Base-by-base conservation (phyloP, 768 basidiomycete species). In the Amanita phalloides region DNA sequence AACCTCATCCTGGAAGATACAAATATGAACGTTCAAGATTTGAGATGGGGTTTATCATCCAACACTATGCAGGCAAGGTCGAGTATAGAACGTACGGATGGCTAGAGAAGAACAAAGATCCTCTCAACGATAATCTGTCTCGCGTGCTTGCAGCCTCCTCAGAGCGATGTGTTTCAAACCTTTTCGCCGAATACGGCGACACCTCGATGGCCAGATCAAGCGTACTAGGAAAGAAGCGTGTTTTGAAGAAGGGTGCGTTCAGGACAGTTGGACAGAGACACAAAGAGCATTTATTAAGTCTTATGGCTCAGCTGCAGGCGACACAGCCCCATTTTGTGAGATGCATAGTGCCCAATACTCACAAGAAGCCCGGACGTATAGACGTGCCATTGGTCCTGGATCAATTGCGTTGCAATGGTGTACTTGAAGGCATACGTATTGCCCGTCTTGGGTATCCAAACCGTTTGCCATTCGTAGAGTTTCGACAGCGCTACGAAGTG, bases 31-130 rank as follows among this genome's bases (percentile, higher is more conserved):
- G 91, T 0, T 76, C 90, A 3, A 75, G 93, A 6, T 94, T 97
- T 62, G 86, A 90, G 28, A 90, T 92, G 61, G 93, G 94, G 3
- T 99, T 99, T 72, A 81, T 92, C 58, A 79, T 99, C 47, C 82
- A 90, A 55, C 96, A 99, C 63, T 98, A 98, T 61, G 96, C 96
- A 1, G 96, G 93, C 30, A 87, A 82, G 58, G 96, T 99, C 60
- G 94, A 98, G 60, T 99, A 99, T 61, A 79, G 86, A 26, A 97
- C 93, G 2, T 84, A 90, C 36, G 90, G 93, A 13, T 99, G 96
- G 96, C 71, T 99, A 58, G 94, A 95, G 72, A 99, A 98, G 82
- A 99, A 99, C 76, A 96, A 96, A 69, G 96, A 99, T 60, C 96
- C 96, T 0, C 71, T 99, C 53, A 97, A 97, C 62, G 94, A 97